Evolutionary conservation across 148 eudicot species (phyloP).

Genomic region (Linanthus parryae): DNA sequence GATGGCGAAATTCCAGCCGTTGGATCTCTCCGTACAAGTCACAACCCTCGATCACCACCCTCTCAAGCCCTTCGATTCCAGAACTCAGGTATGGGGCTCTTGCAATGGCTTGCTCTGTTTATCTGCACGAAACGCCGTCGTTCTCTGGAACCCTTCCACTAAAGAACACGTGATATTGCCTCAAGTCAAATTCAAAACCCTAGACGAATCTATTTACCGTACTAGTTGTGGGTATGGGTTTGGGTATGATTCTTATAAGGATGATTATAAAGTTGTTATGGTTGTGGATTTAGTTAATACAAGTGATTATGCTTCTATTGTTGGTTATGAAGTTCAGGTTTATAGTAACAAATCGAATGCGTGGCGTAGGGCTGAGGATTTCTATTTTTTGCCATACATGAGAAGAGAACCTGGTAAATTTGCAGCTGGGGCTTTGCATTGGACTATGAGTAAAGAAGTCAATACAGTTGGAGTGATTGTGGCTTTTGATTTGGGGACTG

Average conservation of each 20-base stretch:
- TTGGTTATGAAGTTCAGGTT: slow-evolving; percentile 32
- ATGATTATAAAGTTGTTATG: slow-evolving; percentile 48
- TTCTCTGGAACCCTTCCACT: slow-evolving; percentile 31
- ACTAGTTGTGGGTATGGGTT: slow-evolving; percentile 29
- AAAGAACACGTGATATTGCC: slow-evolving; percentile 18
- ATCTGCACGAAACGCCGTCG: slow-evolving; percentile 12
- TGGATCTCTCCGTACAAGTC: too few species aligned
- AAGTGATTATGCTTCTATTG: not conserved
- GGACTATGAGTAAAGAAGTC: too few species aligned
- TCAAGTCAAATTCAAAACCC: slow-evolving; percentile 10
- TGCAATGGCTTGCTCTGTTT: slow-evolving; percentile 39
- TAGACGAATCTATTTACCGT: not conserved
- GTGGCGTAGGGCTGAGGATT: slow-evolving; percentile 32
- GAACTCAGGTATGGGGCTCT: slow-evolving; percentile 32
- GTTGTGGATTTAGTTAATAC: slow-evolving; percentile 26
- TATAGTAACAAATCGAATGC: slow-evolving; percentile 31
- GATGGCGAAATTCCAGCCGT: too few species aligned
- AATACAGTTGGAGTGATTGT: slow-evolving; percentile 23
- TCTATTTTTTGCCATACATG: slow-evolving; percentile 20
- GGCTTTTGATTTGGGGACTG: slow-evolving; percentile 31
- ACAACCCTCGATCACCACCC: too few species aligned
- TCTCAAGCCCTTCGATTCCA: too few species aligned
- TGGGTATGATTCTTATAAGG: slow-evolving; percentile 26
- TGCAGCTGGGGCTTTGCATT: slow-evolving; percentile 36
- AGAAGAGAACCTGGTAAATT: slow-evolving; percentile 13